These are phyloP conservation scores for Rhynchospora tenuis DNA, from an alignment of 176 grass and related monocot species.

Conservation along the genomic window DNA sequence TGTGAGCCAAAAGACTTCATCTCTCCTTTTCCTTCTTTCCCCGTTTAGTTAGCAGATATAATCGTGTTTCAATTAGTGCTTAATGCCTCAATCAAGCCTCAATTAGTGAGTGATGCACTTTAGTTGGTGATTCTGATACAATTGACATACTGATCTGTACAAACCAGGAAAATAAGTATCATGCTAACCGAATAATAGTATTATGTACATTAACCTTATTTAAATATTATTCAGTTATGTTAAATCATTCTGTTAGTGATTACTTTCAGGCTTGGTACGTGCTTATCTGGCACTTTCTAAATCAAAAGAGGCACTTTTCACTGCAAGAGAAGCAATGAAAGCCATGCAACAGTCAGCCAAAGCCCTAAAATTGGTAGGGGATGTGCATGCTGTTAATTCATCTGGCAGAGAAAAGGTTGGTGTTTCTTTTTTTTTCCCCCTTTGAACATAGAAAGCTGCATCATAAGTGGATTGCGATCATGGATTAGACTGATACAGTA, in stretches of 20 bases:
- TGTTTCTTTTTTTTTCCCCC: not conserved
- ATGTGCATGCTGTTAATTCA: slow-evolving; percentile 87
- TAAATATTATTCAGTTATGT: not conserved
- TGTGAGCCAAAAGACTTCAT: not conserved
- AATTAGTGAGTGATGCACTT: not conserved
- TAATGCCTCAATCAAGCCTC: not conserved
- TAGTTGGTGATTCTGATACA: not conserved
- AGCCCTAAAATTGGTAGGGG: slow-evolving; percentile 96
- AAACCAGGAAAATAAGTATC: not conserved
- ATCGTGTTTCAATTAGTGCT: not conserved
- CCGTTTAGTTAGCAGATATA: not conserved
- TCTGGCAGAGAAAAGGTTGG: slow-evolving; percentile 92
- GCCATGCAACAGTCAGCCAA: slow-evolving; percentile 95
- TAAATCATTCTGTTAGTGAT: not conserved
- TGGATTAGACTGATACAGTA: not conserved
- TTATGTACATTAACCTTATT: not conserved
- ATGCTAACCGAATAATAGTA: not conserved
- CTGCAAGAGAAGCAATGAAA: slow-evolving; percentile 92
- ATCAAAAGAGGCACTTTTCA: slow-evolving; percentile 92
- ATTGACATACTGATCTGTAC: not conserved
- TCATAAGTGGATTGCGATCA: not conserved
- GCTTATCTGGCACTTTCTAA: slow-evolving; percentile 90
- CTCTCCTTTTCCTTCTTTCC: not conserved
- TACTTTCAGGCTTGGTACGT: slow-evolving; percentile 61
- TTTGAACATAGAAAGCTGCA: not conserved